Evolutionary conservation across 2,329 filamentous ascomycete species (phyloP).

Genomic region (Hypoxylon sp.): DNA sequence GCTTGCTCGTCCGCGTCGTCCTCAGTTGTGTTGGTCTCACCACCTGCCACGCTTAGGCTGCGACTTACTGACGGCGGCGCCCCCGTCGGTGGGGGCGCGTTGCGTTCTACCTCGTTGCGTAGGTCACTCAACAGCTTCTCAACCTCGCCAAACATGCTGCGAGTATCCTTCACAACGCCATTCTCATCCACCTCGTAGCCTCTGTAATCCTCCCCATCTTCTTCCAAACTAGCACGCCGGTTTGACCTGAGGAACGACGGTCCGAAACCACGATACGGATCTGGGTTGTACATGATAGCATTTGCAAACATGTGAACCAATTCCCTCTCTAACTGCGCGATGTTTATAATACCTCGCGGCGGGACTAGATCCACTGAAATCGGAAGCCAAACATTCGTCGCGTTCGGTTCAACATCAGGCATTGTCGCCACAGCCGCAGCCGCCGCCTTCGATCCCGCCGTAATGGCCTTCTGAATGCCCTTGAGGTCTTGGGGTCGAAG

Average conservation of each 20-base stretch:
- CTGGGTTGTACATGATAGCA: slow-evolving; percentile 97
- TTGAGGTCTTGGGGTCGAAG: slow-evolving; percentile 83
- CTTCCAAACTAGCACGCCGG: slow-evolving; percentile 55
- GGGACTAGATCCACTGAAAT: slow-evolving; percentile 84
- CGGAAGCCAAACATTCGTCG: slow-evolving; percentile 74
- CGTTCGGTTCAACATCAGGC: slow-evolving; percentile 71
- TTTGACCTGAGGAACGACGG: slow-evolving; percentile 68
- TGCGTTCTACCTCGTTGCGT: slow-evolving; percentile 75
- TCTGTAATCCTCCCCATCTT: slow-evolving; percentile 60
- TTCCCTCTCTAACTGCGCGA: slow-evolving; percentile 91
- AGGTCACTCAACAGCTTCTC: slow-evolving; percentile 83
- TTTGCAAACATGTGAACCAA: slow-evolving; percentile 98
- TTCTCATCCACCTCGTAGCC: slow-evolving; percentile 83
- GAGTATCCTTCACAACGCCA: slow-evolving; percentile 87
- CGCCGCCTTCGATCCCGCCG: slow-evolving; percentile 77
- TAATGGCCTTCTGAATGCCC: slow-evolving; percentile 81
- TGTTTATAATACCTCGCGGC: slow-evolving; percentile 92
- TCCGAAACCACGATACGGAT: slow-evolving; percentile 80
- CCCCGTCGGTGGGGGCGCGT: slow-evolving; percentile 56
- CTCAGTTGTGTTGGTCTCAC: slow-evolving; percentile 63
- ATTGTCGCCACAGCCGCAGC: slow-evolving; percentile 73
- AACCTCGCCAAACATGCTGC: slow-evolving; percentile 91
- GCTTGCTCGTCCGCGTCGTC: slow-evolving; percentile 64
- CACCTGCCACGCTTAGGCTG: slow-evolving; percentile 55
- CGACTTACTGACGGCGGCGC: slow-evolving; percentile 49